Conservation (phyloP, 768 basidiomycete species). For the Tylopilus sp. region DNA sequence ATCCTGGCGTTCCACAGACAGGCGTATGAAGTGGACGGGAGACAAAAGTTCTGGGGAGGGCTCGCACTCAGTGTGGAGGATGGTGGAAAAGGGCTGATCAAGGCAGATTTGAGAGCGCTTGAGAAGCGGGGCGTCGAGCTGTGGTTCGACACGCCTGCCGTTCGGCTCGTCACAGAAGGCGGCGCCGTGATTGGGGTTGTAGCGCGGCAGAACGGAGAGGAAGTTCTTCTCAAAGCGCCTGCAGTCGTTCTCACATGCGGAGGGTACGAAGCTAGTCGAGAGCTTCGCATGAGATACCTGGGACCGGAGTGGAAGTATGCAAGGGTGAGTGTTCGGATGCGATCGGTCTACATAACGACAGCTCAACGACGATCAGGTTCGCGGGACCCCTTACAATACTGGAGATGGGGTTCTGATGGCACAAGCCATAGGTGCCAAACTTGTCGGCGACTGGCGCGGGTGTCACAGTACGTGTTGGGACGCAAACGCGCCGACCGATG, state of each 20-base stretch:
- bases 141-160: conserved; percentile 55
- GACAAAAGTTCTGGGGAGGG: conserved; percentile 70
- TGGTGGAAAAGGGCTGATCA: conserved; percentile 67
- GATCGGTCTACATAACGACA: neutral
- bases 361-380: conserved; percentile 40
- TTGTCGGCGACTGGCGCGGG: conserved; percentile 65
- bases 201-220: conserved; percentile 38
- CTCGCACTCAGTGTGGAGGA: conserved; percentile 58
- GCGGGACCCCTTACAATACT: conserved; percentile 70
- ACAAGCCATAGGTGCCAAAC: conserved; percentile 45
- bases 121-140: conserved; percentile 47
- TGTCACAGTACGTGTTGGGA: conserved; percentile 77
- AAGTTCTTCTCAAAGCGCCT: conserved; percentile 35
- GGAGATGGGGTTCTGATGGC: conserved; percentile 63
- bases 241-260: conserved; percentile 63
- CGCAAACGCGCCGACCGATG: conserved; percentile 48
- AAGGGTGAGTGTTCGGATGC: conserved; percentile 36
- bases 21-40: conserved; percentile 60
- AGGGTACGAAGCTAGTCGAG: conserved; percentile 58
- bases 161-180: conserved; percentile 31
- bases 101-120: conserved; percentile 50
- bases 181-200: conserved; percentile 45
- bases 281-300: conserved; percentile 50
- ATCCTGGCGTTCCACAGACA: conserved; percentile 60
- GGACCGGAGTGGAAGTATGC: conserved; percentile 59